Evolutionary conservation across 192 early-diverging fungal species (phyloP), one percentile per base, ranked within the genome.

Genomic region (Lobosporangium transversale): DNA sequence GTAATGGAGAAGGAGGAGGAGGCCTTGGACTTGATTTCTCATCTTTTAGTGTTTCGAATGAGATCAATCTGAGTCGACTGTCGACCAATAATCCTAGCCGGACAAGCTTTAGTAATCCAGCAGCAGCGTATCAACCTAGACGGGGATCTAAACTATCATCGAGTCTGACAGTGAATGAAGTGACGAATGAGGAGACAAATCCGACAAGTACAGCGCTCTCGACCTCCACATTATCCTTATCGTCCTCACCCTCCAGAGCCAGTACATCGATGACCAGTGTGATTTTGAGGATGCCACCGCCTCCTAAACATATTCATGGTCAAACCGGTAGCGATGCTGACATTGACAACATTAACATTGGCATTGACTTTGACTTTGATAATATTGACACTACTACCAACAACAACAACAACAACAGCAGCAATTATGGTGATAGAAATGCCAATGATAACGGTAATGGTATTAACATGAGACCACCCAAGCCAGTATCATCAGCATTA

Each of bases 401-500:
- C 12, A 44, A 33, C n/a, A 11, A 3, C 3, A 12, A 24, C 15
- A 11, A 18, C 7, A n/a, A 20, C 17, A 24, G 31, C 36, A 27
- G 44, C 18, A 43, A 1, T 23, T 8, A 26, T 53, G 31, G 43
- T 93, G 94, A 47, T 96, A 84, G 50, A 95, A 84, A 82, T 95
- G 96, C n/a, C n/a, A n/a, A n/a, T n/a, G n/a, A n/a, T n/a, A n/a
- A n/a, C n/a, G n/a, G n/a, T n/a, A n/a, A n/a, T n/a, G n/a, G n/a
- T n/a, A n/a, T n/a, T n/a, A n/a, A n/a, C n/a, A 76, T 95, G 88
- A 82, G 96, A 97, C 80, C 96, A 89, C 44, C 85, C 84, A 42
- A 88, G 91, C 68, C 94, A 87, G 82, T 96, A 86, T 79, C 94
- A 94, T 71, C 94, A 95, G 20, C 94, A 91, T 17, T 95, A 92